Conservation (phyloP, 176 grass and related monocot genomes). For the Panicum miliaceum region DNA sequence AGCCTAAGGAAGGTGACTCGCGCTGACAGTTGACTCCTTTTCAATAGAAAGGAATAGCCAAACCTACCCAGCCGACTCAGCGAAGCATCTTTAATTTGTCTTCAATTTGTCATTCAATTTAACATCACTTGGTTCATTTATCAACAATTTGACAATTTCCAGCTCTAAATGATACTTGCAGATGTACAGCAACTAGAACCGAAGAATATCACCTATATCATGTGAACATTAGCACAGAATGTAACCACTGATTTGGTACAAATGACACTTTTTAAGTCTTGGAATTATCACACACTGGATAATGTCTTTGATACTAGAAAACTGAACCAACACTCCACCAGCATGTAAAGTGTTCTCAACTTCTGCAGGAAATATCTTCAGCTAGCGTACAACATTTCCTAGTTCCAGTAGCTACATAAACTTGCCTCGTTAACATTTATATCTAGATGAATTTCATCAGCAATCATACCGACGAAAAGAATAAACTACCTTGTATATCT, state of each 20-base stretch:
- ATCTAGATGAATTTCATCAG: not conserved
- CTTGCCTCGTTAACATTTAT: constrained; percentile 6
- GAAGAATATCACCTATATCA: not conserved
- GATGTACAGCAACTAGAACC: not conserved
- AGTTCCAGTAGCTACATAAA: not conserved
- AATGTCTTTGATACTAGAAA: constrained; percentile 8
- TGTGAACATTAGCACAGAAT: constrained; percentile 4
- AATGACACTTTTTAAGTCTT: not conserved
- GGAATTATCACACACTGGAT: too few relatives aligned
- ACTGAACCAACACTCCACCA: not conserved
- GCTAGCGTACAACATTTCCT: not conserved
- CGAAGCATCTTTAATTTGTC: not conserved
- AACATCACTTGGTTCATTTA: not conserved
- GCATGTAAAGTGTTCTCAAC: not conserved
- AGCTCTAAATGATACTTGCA: constrained; percentile 14
- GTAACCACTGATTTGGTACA: not conserved
- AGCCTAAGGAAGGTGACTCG: too few relatives aligned
- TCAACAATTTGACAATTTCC: constrained; percentile 15
- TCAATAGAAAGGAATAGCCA: too few relatives aligned
- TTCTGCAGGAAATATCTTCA: not conserved
- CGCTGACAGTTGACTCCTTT: too few relatives aligned
- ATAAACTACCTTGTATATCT: not conserved
- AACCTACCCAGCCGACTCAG: not conserved
- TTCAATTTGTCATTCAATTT: constrained; percentile 12
- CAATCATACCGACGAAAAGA: not conserved